A percentile compares a stretch with the other conserved stretches of the same genome.
Evolutionary conservation across 2,329 filamentous ascomycete genomes (phyloP).

Genomic region (Hypoxylon sp.): DNA sequence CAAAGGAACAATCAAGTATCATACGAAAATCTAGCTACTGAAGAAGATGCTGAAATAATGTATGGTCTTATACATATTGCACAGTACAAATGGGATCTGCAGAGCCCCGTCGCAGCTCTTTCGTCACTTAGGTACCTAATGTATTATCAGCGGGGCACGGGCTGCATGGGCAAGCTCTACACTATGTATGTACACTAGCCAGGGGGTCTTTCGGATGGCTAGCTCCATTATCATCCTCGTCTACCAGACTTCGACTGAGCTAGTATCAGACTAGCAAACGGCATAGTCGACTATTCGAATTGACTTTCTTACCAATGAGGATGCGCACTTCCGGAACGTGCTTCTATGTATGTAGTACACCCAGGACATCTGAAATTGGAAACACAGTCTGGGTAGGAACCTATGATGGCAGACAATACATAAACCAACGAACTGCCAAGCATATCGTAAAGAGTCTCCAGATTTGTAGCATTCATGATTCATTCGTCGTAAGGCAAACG

Average conservation of each 20-base stretch:
- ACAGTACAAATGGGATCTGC: slow-evolving; percentile 33
- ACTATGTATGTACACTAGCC: too few species aligned
- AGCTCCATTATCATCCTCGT: slow-evolving; percentile 7
- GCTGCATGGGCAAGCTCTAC: background rate
- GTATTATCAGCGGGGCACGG: slow-evolving; percentile 30
- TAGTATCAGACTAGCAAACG: slow-evolving; percentile 9
- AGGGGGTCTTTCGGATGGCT: slow-evolving; percentile 6
- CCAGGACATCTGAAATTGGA: background rate
- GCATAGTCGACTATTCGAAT: slow-evolving; percentile 5
- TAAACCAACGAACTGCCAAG: background rate
- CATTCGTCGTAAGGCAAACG: background rate
- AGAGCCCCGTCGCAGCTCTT: slow-evolving; percentile 23
- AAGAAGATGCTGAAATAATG: background rate
- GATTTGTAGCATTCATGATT: background rate
- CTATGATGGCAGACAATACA: background rate
- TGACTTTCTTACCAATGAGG: slow-evolving; percentile 26
- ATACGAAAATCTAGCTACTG: slow-evolving; percentile 3
- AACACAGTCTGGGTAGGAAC: background rate
- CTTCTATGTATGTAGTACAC: too few species aligned
- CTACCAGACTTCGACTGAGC: background rate
- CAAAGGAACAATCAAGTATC: slow-evolving; percentile 4
- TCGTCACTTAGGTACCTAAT: too few species aligned
- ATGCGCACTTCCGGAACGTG: slow-evolving; percentile 27
- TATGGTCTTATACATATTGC: background rate
- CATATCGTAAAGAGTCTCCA: background rate